Conservation (phyloP, 768 basidiomycete genomes). For the Xanthoconium stramineum region DNA sequence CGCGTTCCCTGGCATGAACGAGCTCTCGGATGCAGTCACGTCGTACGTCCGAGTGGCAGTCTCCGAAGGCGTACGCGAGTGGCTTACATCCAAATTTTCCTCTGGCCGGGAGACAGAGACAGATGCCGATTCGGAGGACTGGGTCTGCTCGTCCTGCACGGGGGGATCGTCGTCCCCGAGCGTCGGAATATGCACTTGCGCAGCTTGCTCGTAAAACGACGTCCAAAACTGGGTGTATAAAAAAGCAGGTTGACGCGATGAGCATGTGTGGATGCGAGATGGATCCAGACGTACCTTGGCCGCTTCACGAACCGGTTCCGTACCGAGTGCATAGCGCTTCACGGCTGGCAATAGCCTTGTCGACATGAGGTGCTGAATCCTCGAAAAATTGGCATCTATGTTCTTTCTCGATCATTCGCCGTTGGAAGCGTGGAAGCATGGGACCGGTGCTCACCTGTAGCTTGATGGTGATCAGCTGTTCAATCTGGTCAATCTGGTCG, state of each 20-base stretch:
- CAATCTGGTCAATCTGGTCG: slow-evolving; percentile 92
- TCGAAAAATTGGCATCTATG: slow-evolving; percentile 91
- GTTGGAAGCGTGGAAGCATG: neutral
- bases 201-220: slow-evolving; percentile 92
- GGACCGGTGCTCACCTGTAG: slow-evolving; percentile 59
- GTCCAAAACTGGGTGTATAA: slow-evolving; percentile 76
- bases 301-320: slow-evolving; percentile 85
- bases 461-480: slow-evolving; percentile 90
- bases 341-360: slow-evolving; percentile 82
- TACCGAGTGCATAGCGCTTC: slow-evolving; percentile 83
- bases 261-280: neutral
- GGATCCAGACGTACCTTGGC: slow-evolving; percentile 63
- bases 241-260: neutral
- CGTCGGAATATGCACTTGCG: slow-evolving; percentile 78
- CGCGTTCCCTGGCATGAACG: slow-evolving; percentile 72
- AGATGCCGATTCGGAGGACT: slow-evolving; percentile 25
- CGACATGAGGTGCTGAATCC: slow-evolving; percentile 81
- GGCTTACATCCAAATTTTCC: slow-evolving; percentile 5
- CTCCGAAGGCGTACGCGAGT: slow-evolving; percentile 11
- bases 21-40: slow-evolving; percentile 56
- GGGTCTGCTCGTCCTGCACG: slow-evolving; percentile 47
- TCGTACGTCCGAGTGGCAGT: slow-evolving; percentile 25
- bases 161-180: slow-evolving; percentile 65
- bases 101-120: slow-evolving; percentile 14
- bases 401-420: slow-evolving; percentile 46